phyloP scores from a whole-genome alignment of 306 rosid genomes.

The Biancaea sappan region DNA sequence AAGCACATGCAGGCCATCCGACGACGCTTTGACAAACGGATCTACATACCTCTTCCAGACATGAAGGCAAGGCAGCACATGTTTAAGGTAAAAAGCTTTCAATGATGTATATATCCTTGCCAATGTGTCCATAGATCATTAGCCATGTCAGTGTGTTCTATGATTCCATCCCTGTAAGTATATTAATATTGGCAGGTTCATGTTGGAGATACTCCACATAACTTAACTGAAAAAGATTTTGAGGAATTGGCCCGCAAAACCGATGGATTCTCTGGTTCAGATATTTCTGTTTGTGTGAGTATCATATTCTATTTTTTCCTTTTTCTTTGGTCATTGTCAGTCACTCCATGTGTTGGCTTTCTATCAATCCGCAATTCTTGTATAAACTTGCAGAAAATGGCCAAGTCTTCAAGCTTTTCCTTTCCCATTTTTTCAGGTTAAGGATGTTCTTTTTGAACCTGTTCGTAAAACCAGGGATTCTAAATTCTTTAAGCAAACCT shows the following conservation, averaged over 20 bases:
- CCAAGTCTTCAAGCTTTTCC: background rate
- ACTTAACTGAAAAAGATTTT: constrained; percentile 71
- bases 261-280: constrained; percentile 80
- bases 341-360: background rate
- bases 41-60: constrained; percentile 82
- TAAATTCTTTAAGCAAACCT: constrained; percentile 56
- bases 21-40: constrained; percentile 83
- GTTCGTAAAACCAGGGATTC: constrained; percentile 82
- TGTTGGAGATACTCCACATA: constrained; percentile 84
- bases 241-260: constrained; percentile 65
- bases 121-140: background rate
- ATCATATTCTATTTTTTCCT: background rate
- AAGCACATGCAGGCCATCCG: constrained; percentile 69
- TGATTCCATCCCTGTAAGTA: background rate
- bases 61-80: constrained; percentile 73
- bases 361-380: background rate
- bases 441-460: constrained; percentile 85
- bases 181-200: constrained; percentile 54
- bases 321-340: background rate
- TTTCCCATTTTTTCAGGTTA: constrained; percentile 50
- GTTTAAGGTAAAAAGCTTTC: constrained; percentile 57
- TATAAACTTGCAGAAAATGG: background rate
- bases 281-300: constrained; percentile 85
- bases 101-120: background rate
- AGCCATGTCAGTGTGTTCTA: background rate